Evolutionary conservation across 1,139 yeast genomes (phyloP), one percentile per base, ranked within the genome.

Genomic region (Candida labiduridarum): DNA sequence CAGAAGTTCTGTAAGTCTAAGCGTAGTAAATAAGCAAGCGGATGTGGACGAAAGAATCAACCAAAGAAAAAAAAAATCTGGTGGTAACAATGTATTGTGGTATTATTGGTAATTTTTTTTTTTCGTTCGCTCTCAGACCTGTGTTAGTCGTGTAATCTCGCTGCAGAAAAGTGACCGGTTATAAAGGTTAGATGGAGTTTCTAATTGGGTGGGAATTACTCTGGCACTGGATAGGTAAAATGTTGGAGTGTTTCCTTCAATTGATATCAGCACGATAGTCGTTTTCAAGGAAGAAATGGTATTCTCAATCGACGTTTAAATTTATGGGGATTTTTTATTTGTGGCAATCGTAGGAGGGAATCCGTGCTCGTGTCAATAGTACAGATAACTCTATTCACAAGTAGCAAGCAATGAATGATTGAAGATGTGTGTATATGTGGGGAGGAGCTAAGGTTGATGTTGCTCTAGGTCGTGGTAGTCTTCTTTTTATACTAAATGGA

Each of bases 301-400:
- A 8, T 25, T 25, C 10, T 8, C 9, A 7, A 25, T 25, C 9
- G 29, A 25, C 29, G 29, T 25, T 4, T 25, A 9, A 25, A 25
- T 19, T 19, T 25, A 25, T 25, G 2, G 29, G 29, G 29, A 7
- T 25, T 25, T 25, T 25, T 25, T 4, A 4, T 4, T 19, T 25
- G 29, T 25, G 29, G 25, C 4, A 22, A 22, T 22, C 25, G 25
- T 4, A 22, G 29, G 29, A 25, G 29, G 29, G 9, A 25, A 25
- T 25, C 3, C 2, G 47, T 19, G 15, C 41, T 36, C 41, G 41
- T 36, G 41, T 36, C 29, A 36, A 36, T 31, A 31, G 35, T 31
- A 25, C 15, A 31, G 35, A 31, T 31, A 31, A 31, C 35, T 31
- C 35, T 31, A 31, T 31, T n/a, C 15, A 10, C 15, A 31, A 12